phyloP scores from a whole-genome alignment of 2,329 filamentous ascomycete genomes.

The Fusarium sp. region DNA sequence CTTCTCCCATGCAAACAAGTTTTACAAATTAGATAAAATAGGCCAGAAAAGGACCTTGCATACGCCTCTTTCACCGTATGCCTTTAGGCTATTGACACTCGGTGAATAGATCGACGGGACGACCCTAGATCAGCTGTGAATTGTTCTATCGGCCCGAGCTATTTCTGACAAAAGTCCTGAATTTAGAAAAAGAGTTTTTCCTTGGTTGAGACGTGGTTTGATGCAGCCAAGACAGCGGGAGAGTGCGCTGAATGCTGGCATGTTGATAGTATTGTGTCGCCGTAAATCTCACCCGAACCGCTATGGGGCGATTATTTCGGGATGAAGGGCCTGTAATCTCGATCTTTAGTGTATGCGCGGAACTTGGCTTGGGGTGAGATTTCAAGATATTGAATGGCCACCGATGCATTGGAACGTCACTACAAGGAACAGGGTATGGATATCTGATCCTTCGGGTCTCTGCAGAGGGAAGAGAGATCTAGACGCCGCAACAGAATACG shows the following conservation, averaged over 20 bases:
- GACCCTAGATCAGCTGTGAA: not conserved
- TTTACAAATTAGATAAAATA: not conserved
- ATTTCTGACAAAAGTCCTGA: slow-evolving; percentile 13
- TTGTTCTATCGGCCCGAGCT: not conserved
- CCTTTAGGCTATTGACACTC: not conserved
- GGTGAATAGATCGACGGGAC: not conserved
- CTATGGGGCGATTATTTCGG: not conserved
- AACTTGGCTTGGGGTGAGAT: not conserved
- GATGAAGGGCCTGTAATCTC: not conserved
- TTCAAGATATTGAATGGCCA: not conserved
- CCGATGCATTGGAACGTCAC: slow-evolving; percentile 6
- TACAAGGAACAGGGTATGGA: not conserved
- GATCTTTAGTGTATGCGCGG: not conserved
- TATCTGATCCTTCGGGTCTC: not conserved
- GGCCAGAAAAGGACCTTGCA: slow-evolving; percentile 1
- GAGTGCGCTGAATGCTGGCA: not conserved
- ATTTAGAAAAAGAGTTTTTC: not conserved
- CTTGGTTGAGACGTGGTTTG: not conserved
- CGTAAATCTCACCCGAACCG: not conserved
- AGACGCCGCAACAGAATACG: not conserved
- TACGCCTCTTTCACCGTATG: not conserved
- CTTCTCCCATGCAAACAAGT: not conserved
- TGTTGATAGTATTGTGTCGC: slow-evolving; percentile 4
- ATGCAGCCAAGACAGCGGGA: slow-evolving; percentile 26
- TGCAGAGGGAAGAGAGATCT: not conserved